These are phyloP conservation scores for Xylaria sp. DNA, from an alignment of 2,329 filamentous ascomycete species.

Conservation along the genomic window DNA sequence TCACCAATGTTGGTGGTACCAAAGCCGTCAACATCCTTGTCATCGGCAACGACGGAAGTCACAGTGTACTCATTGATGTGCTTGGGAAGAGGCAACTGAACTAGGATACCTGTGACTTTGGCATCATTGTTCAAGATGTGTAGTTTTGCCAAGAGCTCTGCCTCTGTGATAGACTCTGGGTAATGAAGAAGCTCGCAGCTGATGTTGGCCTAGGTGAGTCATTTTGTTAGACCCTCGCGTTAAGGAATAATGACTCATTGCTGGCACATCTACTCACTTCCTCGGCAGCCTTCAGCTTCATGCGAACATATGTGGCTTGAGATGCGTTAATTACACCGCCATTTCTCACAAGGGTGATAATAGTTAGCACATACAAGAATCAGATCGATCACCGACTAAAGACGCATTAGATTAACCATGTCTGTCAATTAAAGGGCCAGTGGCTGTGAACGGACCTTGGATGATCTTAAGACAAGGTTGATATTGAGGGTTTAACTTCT, in stretches of 20 bases:
- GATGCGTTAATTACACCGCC: slow-evolving; percentile 47
- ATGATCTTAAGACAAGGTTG: slow-evolving; percentile 92
- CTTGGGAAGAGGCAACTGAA: slow-evolving; percentile 89
- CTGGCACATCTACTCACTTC: slow-evolving; percentile 68
- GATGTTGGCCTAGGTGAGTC: slow-evolving; percentile 78
- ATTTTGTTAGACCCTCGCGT: slow-evolving; percentile 35
- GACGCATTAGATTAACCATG: slow-evolving; percentile 30
- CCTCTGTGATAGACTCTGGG: slow-evolving; percentile 81
- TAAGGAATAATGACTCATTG: neutral
- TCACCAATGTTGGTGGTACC: slow-evolving; percentile 95
- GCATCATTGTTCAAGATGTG: slow-evolving; percentile 86
- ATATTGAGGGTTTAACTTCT: slow-evolving; percentile 86
- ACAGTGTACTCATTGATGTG: slow-evolving; percentile 90
- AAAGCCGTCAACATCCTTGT: slow-evolving; percentile 99
- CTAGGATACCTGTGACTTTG: slow-evolving; percentile 87
- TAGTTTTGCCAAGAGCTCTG: slow-evolving; percentile 86
- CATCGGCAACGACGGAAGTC: slow-evolving; percentile 88
- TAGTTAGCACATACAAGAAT: slow-evolving; percentile 75
- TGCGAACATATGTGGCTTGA: slow-evolving; percentile 94
- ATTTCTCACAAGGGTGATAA: slow-evolving; percentile 33
- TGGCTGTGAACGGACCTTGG: slow-evolving; percentile 71
- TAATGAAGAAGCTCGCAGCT: slow-evolving; percentile 86
- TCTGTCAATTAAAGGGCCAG: slow-evolving; percentile 31
- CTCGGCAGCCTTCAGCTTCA: slow-evolving; percentile 97
- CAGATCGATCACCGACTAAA: slow-evolving; percentile 87